phyloP scores from a whole-genome alignment of 192 early-diverging fungal species.

The Borealophlyctis nickersoniae region DNA sequence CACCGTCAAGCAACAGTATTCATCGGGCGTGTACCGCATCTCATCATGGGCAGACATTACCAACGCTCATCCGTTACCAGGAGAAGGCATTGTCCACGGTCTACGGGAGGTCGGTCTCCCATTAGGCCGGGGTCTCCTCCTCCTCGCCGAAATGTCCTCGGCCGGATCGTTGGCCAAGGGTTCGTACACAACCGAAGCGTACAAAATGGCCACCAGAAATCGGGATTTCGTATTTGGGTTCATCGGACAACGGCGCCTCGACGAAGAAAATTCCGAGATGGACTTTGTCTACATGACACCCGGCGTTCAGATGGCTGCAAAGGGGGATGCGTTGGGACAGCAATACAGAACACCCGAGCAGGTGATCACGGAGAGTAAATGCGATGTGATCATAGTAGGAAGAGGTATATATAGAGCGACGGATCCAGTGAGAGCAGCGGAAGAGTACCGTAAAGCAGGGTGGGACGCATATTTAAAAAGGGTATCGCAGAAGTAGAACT shows the following conservation, averaged over 20 bases:
- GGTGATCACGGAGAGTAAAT: slow-evolving; percentile 77
- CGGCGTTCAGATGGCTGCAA: slow-evolving; percentile 82
- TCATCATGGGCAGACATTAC: slow-evolving; percentile 95
- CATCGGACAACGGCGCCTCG: slow-evolving; percentile 70
- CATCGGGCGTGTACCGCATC: slow-evolving; percentile 85
- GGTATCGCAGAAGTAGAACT: too few relatives aligned
- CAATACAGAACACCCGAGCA: slow-evolving; percentile 90
- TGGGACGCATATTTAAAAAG: slow-evolving; percentile 90
- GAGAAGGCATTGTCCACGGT: slow-evolving; percentile 93
- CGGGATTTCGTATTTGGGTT: slow-evolving; percentile 94
- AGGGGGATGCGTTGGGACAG: slow-evolving; percentile 88
- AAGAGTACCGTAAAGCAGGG: slow-evolving; percentile 87
- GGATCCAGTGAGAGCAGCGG: slow-evolving; percentile 59
- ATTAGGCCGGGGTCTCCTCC: slow-evolving; percentile 69
- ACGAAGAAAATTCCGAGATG: slow-evolving; percentile 64
- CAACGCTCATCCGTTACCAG: slow-evolving; percentile 90
- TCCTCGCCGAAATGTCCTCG: slow-evolving; percentile 98
- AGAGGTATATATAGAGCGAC: slow-evolving; percentile 91
- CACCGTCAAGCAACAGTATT: slow-evolving; percentile 95
- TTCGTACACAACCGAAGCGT: slow-evolving; percentile 78
- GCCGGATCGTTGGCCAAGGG: slow-evolving; percentile 81
- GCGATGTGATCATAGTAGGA: slow-evolving; percentile 98
- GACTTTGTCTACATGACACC: slow-evolving; percentile 96
- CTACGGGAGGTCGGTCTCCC: slow-evolving; percentile 85
- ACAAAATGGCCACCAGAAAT: slow-evolving; percentile 81